Evolutionary conservation across 345 rosid genomes (phyloP), one percentile per base, ranked within the genome.

Genomic region (Dipteronia dyeriana): DNA sequence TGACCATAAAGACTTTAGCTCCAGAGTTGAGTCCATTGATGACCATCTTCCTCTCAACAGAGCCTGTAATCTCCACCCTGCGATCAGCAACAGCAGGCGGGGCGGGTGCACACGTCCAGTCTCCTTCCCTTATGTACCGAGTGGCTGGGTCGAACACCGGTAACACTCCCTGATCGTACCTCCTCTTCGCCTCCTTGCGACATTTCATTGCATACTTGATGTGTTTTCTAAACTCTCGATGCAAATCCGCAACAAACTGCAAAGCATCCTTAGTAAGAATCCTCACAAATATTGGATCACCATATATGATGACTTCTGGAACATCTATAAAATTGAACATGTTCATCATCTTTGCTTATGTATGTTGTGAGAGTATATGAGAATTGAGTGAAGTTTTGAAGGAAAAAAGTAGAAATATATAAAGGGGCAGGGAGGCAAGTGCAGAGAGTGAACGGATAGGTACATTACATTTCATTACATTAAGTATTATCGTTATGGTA

Each of bases 1-100:
- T 87, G 20, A 92, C 97, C 98, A 92, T 96, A 85, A 96, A 96
- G 75, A 96, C 97, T 89, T 92, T 91, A 75, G 98, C 98, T 7
- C 97, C 97, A 14, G 98, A 92, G 81, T 96, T 96, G 70, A 95
- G 93, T 25, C 98, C 99, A 74, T 95, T 95, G 80, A 93, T 93
- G 88, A 95, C 79, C 97, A 95, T 95, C 82, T 95, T 95, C 87
- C 99, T 85, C 88, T 92, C 98, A 1, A 86, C 93, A 0, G 97
- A 97, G 14, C 98, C 98, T 0, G 94, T 96, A 45, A 96, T 96
- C 86, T 93, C 97, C 68, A 94, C 97, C 66, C 82, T 88, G 79
- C 97, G 69, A 69, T 96, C 97, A 41, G 93, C 92, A 3, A 89
- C 95, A 25, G 92, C 89, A 0, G 91, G 86, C 1, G 99, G 99